Evolutionary conservation across 345 rosid genomes (phyloP), one percentile per base, ranked within the genome.

Genomic region (Rubroshorea leprosula): DNA sequence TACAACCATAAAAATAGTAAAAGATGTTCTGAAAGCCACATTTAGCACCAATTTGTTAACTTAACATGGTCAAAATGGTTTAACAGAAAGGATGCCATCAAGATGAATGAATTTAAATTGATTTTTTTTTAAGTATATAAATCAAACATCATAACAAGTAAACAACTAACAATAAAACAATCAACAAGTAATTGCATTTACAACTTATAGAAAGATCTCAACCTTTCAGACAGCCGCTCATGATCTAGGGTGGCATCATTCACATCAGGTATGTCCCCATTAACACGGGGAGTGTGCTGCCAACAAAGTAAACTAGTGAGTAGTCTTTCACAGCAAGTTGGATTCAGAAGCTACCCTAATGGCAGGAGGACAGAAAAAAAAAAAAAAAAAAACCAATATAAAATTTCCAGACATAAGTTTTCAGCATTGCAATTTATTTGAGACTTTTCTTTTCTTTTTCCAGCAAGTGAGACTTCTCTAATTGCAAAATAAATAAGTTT

Each of bases 201-300:
- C 14, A 29, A 60, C 10, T 18, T 24, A 14, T 49, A 60, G 48
- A 14, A 62, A 58, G 60, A 61, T 60, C 49, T 66, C 49, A 64
- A 89, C 98, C 98, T 92, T 79, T 75, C 89, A 75, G 93, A 92
- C 45, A 92, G 83, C 16, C 89, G 80, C 70, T 74, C 90, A 70
- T 92, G 98, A 72, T 92, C 93, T 67, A 88, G 71, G 58, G 83
- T 76, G 68, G 98, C 98, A 69, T 92, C 93, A 69, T 76, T 82
- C 52, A 78, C 79, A 66, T 86, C 90, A 6, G 98, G 96, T 62
- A 88, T 86, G 67, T 77, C 61, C 47, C 80, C 83, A 75, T 86
- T 89, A 51, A 92, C 63, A 62, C 95, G 82, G 39, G 98, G 98
- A 41, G 90, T 89, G 68, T 77, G 98, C 98, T 92, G 90, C 67